phyloP scores from a whole-genome alignment of 208 protist genomes.

The Acanthamoeba lenticulata region DNA sequence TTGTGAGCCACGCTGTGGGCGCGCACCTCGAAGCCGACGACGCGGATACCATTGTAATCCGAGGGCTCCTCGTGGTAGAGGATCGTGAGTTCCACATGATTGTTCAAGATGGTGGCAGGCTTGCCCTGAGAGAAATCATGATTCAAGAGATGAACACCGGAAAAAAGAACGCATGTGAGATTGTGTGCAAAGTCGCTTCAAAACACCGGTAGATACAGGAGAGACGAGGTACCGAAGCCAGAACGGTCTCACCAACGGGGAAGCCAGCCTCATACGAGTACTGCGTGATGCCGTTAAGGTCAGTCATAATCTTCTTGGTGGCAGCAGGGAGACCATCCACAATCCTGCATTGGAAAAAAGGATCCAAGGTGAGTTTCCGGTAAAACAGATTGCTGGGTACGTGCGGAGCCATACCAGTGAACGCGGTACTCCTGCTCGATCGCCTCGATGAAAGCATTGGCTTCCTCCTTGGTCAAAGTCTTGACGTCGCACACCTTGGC shows the following conservation, averaged over 20 bases:
- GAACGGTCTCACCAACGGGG: slow-evolving; percentile 67
- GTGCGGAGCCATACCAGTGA: background rate
- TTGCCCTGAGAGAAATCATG: too few relatives aligned
- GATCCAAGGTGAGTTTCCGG: background rate
- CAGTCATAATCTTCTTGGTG: background rate
- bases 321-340: slow-evolving; percentile 78
- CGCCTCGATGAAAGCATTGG: background rate
- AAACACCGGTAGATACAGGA: too few relatives aligned
- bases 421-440: slow-evolving; percentile 66
- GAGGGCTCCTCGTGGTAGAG: slow-evolving; percentile 69
- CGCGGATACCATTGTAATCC: slow-evolving; percentile 57
- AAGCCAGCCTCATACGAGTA: slow-evolving; percentile 78
- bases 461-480: background rate
- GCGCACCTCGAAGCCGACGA: slow-evolving; percentile 86
- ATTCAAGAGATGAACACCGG: background rate
- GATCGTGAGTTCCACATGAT: slow-evolving; percentile 79
- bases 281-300: background rate
- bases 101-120: slow-evolving; percentile 44
- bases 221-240: background rate
- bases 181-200: too few relatives aligned
- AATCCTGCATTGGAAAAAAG: slow-evolving; percentile 58
- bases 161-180: background rate
- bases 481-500: background rate
- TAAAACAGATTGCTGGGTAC: background rate
- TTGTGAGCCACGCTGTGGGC: slow-evolving; percentile 69